phyloP scores from a whole-genome alignment of 169 alveolate genomes.

The Perkinsus olseni region DNA sequence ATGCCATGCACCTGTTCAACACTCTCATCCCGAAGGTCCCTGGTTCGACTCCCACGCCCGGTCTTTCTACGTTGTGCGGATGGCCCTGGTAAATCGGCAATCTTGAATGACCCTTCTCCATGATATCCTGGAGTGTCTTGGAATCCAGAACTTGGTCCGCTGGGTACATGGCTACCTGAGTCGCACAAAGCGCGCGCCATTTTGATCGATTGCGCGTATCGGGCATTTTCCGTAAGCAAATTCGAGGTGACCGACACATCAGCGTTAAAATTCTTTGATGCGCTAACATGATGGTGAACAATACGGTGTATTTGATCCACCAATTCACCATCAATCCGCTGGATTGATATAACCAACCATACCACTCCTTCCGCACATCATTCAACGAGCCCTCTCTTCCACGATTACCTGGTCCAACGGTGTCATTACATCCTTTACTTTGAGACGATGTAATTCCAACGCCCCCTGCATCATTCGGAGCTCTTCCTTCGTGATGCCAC shows the following conservation, averaged over 20 bases:
- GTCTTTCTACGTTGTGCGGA: conserved; percentile 1
- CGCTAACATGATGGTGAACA: no score
- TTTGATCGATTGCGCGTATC: no score
- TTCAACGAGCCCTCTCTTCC: not conserved
- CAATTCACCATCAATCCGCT: no score
- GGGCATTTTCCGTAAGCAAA: no score
- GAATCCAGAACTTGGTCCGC: not conserved
- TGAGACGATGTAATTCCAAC: not conserved
- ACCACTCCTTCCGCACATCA: no score
- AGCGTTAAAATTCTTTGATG: no score
- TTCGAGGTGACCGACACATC: no score
- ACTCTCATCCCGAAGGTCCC: not conserved
- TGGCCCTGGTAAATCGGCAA: conserved; percentile 7
- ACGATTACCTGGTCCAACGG: not conserved
- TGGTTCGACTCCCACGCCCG: not conserved
- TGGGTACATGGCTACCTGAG: not conserved
- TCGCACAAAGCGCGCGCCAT: not conserved
- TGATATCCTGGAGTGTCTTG: not conserved
- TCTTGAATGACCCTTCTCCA: conserved; percentile 12
- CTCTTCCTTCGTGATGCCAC: not conserved
- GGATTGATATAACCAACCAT: no score
- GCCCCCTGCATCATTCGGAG: conserved; percentile 14
- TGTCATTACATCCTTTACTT: conserved; percentile 4
- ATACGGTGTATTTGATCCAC: no score
- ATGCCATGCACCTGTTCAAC: not conserved